These are phyloP conservation scores for Aureobasidium sp. DNA, from an alignment of 2,329 filamentous ascomycete species.

Conservation along the genomic window DNA sequence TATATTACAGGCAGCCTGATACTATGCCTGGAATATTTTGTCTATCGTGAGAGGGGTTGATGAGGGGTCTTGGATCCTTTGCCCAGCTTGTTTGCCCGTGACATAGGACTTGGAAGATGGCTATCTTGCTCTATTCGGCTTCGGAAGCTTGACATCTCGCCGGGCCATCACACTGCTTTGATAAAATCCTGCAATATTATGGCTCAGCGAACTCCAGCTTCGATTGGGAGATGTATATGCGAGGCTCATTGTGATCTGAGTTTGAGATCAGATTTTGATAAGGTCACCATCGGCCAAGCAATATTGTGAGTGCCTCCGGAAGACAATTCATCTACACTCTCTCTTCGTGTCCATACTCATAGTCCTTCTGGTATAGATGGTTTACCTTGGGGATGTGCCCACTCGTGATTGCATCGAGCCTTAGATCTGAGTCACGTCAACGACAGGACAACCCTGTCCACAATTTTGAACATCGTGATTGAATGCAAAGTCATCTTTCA, in stretches of 20 bases:
- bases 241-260: neutral
- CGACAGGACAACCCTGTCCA: neutral
- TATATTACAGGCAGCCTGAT: neutral
- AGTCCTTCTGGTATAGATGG: neutral
- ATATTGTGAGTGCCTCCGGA: neutral
- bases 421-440: neutral
- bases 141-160: neutral
- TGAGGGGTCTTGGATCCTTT: constrained; percentile 13
- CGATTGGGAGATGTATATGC: neutral
- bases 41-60: constrained; percentile 3
- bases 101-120: neutral
- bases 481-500: neutral
- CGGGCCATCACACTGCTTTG: neutral
- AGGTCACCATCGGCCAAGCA: neutral
- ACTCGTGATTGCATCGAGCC: neutral
- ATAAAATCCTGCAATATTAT: neutral
- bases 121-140: neutral
- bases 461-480: neutral
- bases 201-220: neutral
- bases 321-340: neutral
- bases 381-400: neutral
- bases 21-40: neutral
- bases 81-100: neutral
- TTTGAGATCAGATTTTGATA: neutral
- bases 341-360: neutral